Evolutionary conservation across 306 rosid genomes (phyloP), one percentile per base, ranked within the genome.

Genomic region (Vicia faba): DNA sequence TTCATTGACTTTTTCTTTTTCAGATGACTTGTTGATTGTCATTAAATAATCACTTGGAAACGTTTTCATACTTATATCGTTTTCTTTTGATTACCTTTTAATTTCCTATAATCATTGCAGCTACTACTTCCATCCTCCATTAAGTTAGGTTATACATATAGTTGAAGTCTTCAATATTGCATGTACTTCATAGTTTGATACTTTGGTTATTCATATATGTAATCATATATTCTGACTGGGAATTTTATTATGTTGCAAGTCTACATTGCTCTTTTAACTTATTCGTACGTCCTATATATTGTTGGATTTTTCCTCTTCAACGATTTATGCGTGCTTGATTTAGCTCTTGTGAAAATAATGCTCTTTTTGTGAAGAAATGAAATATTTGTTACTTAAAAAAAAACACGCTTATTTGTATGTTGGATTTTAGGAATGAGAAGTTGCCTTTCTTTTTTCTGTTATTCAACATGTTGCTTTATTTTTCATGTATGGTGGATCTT

Each of bases 371-470:
- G 16, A 49, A 41, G 62, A 31, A 66, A 20, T 50, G 33, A 35
- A 23, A 20, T 12, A 25, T 60, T 13, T 23, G 41, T 28, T 65
- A 39, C 53, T 53, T 61, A 43, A 66, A 5, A 49, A 6, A 54
- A 20, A 41, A 8, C 64, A 15, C 15, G 4, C 33, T 19, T 61
- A 19, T 40, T 20, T 15, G 40, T 61, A 29, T 61, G 66, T 12
- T 39, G 35, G 11, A 5, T 16, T 38, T 60, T 11, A 41, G 55
- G 40, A 56, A 33, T 7, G 38, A 56, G 29, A 29, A 15, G 46
- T 60, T 66, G 48, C 56, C 35, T 36, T 61, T 67, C 35, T 36
- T 61, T 67, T 59, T 19, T 72, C 61, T 4, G n/a, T 72, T 20
- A n/a, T 49, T 66, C 41, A 50, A 36, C 16, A 12, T 58, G 45